Conservation (phyloP, 2,329 filamentous ascomycete species). For the Xylogone sp. region DNA sequence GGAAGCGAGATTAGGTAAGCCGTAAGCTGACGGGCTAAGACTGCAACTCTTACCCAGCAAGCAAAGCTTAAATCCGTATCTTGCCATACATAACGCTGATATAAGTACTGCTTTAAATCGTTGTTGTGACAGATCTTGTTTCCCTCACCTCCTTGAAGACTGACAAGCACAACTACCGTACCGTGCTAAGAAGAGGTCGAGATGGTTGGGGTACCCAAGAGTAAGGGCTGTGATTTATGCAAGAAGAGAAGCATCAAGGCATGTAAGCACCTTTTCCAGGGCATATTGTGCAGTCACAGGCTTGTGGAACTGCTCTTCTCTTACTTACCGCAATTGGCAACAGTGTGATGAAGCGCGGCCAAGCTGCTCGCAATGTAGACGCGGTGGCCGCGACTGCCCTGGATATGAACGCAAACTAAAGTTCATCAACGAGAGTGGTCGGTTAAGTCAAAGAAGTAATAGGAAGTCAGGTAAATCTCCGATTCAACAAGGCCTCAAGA, state of each 20-base stretch:
- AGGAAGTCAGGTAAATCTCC: background rate
- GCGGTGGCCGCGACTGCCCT: conserved; percentile 16
- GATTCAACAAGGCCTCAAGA: background rate
- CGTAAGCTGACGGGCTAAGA: no score
- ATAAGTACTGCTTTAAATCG: no score
- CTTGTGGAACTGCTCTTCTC: background rate
- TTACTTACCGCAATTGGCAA: conserved; percentile 7
- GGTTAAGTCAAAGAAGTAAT: background rate
- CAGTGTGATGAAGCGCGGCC: conserved; percentile 21
- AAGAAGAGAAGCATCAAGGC: background rate
- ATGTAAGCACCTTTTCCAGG: background rate
- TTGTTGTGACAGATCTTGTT: no score
- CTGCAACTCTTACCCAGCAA: no score
- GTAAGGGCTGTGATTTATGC: background rate
- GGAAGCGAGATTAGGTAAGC: no score
- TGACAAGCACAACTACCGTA: no score
- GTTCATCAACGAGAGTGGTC: background rate
- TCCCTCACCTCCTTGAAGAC: no score
- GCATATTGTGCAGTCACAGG: background rate
- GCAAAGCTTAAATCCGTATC: no score
- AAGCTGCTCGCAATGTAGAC: conserved; percentile 13
- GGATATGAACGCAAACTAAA: conserved; percentile 10
- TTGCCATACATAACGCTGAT: no score
- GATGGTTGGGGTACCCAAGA: background rate
- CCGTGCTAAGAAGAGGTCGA: no score